Evolutionary conservation across 2,329 filamentous ascomycete species (phyloP), one percentile per base, ranked within the genome.

Genomic region (Alternaria novae-zelandiae): DNA sequence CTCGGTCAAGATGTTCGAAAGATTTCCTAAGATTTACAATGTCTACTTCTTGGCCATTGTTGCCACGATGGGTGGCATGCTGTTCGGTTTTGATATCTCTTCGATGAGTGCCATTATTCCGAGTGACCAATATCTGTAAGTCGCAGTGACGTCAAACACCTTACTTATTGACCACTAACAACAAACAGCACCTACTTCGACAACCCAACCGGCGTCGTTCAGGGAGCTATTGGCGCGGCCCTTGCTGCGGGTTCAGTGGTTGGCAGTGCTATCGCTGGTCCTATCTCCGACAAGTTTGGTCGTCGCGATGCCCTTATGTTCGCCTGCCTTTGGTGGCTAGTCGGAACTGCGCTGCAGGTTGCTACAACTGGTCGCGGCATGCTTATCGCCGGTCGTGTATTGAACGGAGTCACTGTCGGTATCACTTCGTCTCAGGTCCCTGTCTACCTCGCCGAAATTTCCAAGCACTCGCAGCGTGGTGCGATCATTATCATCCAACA

Each of bases 71-170:
- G 90, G 90, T 69, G 90, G 90, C 75, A 88, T 86, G 28, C 83
- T 93, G 20, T 93, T 94, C 73, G 92, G 91, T 70, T 94, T 94
- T 76, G 91, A 94, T 80, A 92, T 94, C 72, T 88, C 86, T 59
- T 91, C 89, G 44, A 92, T 93, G 90, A 89, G 87, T 59, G 81
- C 82, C 12, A 82, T 82, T 26, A 62, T 63, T 43, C 36, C 54
- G 51, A 59, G 44, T 17, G 28, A 54, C 12, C 63, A 62, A 17
- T 62, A 80, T 21, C 73, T 64, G 57, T 60, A 75, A 15, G 54
- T 70, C 15, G n/a, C 28, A 1, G 8, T 17, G 9, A 26, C 17
- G 17, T 23, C 17, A 13, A 50, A 12, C 23, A 7, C 41, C 11
- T 9, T 17, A n/a, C 20, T 15, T n/a, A 23, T 6, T 3, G 5